These are phyloP conservation scores for Didymella pinodella DNA, from an alignment of 2,329 filamentous ascomycete genomes.

Conservation along the genomic window DNA sequence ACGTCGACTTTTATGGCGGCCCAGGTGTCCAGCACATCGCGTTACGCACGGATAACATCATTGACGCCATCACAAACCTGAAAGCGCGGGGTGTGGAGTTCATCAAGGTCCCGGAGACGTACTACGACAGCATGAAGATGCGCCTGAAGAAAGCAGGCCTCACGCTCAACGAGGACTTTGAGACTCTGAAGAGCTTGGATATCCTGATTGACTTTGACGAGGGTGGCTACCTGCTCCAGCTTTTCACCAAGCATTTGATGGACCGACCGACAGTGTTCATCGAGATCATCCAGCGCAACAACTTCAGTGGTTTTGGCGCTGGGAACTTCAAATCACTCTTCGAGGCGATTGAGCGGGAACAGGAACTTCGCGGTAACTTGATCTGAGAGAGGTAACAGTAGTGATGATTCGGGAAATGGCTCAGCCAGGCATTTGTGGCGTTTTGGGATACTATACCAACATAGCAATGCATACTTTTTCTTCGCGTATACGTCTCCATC, in stretches of 20 bases:
- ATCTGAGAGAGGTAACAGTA: constrained; percentile 23
- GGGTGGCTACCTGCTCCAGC: constrained; percentile 78
- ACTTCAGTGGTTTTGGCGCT: constrained; percentile 90
- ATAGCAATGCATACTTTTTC: constrained; percentile 10
- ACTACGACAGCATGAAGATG: constrained; percentile 79
- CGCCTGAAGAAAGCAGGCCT: constrained; percentile 71
- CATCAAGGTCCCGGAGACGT: constrained; percentile 85
- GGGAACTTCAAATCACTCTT: constrained; percentile 97
- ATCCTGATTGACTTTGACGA: constrained; percentile 97
- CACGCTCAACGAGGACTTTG: constrained; percentile 78
- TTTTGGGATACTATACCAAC: constrained; percentile 17
- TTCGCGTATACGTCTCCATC: not conserved
- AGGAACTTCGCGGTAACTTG: constrained; percentile 84
- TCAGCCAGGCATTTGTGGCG: constrained; percentile 17
- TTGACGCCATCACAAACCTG: constrained; percentile 77
- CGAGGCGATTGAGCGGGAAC: constrained; percentile 93
- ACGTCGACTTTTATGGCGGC: constrained; percentile 85
- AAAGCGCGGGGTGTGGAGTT: constrained; percentile 91
- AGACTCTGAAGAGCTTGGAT: constrained; percentile 76
- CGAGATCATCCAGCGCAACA: constrained; percentile 92
- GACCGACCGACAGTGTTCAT: constrained; percentile 95
- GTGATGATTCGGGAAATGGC: not conserved
- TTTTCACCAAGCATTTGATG: constrained; percentile 77
- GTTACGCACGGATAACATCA: constrained; percentile 81
- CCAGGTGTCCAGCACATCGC: constrained; percentile 94